Conservation (phyloP, 768 basidiomycete genomes). For the Coprinopsis sp. region DNA sequence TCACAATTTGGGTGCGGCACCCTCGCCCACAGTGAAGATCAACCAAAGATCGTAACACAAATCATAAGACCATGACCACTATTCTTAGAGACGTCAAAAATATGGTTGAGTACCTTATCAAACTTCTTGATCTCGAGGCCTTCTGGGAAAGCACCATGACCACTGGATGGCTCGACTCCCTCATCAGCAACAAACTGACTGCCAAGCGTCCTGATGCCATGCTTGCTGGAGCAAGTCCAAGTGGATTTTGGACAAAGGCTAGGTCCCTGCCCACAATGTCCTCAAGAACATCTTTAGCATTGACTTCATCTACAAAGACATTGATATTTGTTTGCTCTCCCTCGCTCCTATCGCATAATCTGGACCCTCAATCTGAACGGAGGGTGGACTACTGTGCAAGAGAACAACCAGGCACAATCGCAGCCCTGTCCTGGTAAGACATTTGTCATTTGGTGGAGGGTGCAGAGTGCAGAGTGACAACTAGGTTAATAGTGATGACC, state of each 20-base stretch:
- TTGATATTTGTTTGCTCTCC: slow-evolving; percentile 95
- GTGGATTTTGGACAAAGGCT: slow-evolving; percentile 94
- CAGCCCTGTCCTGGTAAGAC: slow-evolving; percentile 94
- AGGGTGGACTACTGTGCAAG: slow-evolving; percentile 89
- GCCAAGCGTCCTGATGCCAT: slow-evolving; percentile 91
- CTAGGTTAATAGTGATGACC: slow-evolving; percentile 93
- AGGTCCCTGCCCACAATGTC: slow-evolving; percentile 91
- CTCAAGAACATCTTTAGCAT: slow-evolving; percentile 95
- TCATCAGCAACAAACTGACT: slow-evolving; percentile 96
- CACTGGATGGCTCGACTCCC: slow-evolving; percentile 96
- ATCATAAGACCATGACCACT: slow-evolving; percentile 98
- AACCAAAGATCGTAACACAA: slow-evolving; percentile 90
- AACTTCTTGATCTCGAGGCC: slow-evolving; percentile 89
- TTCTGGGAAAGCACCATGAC: slow-evolving; percentile 98
- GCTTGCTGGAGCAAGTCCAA: slow-evolving; percentile 92
- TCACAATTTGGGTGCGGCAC: slow-evolving; percentile 99
- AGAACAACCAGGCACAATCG: slow-evolving; percentile 97
- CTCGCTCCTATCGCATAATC: slow-evolving; percentile 79
- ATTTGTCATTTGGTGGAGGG: slow-evolving; percentile 91
- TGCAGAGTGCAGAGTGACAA: slow-evolving; percentile 98
- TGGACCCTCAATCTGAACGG: slow-evolving; percentile 98
- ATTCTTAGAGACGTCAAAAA: slow-evolving; percentile 99
- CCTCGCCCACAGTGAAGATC: slow-evolving; percentile 97
- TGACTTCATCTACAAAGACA: slow-evolving; percentile 97
- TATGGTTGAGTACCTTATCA: slow-evolving; percentile 98